Base-by-base conservation (phyloP, 371 early-diverging fungal species). In the Entomophthora muscae region DNA sequence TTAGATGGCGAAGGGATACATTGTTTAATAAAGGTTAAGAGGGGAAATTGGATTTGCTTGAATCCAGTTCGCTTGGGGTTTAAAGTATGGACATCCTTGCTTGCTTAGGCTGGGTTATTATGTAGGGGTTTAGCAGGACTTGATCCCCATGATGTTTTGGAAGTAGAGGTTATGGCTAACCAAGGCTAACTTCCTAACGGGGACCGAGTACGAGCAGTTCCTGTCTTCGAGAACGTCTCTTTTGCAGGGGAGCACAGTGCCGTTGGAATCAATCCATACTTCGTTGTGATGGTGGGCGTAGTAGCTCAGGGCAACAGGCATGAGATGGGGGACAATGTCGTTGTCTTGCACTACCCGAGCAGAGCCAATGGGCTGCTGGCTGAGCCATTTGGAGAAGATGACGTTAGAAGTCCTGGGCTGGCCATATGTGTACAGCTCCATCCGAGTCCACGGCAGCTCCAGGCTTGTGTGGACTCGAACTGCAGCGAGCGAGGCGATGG, bases 361-460 rank as follows among this genome's bases (percentile, higher is more conserved):
- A 26, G n/a, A 17, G 3, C 26, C 28, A 5, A n/a, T 52, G 5
- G 17, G 22, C 24, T 27, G 22, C 29, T 23, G 7, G 28, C 53
- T 53, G 26, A 52, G 22, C 51, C 53, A 62, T 52, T 26, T 52
- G 17, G 53, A 5, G 28, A 62, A 62, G 22, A 52, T 33, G 22
- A 52, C 53, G 42, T 62, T 62, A 29, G 42, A 32, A 13, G 53
- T 28, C 23, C 62, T 51, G 23, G 62, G 62, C 26, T 62, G 62
- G 12, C 53, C 62, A 33, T 62, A 62, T 21, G 62, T 62, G 27
- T 27, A 52, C 12, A 52, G 13, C 10, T 62, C 21, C 5, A 62
- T 52, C 27, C 29, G 10, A 28, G 42, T 30, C 62, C 62, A 62
- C 5, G 27, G 42, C 1, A 62, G 31, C 3, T 28, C 24, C 28